Conservation (phyloP, 345 rosid species). For the Acer saccharum region DNA sequence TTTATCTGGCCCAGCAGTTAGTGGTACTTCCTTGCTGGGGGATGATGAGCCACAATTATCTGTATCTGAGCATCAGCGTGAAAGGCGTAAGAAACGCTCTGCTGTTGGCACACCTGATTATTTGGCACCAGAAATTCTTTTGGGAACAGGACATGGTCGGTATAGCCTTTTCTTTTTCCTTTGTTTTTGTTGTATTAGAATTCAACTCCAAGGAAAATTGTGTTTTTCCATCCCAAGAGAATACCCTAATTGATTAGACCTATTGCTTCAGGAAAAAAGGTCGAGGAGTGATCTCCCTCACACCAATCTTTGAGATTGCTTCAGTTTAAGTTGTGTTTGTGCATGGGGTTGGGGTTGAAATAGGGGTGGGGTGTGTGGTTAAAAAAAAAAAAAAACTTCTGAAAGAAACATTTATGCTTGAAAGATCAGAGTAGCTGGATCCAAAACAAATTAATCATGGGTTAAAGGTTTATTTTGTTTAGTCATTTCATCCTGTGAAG, state of each 20-base stretch:
- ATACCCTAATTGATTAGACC: background rate
- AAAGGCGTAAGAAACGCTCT: slow-evolving; percentile 90
- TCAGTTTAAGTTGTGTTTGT: background rate
- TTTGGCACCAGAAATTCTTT: slow-evolving; percentile 98
- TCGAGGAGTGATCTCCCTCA: background rate
- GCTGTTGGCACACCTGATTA: slow-evolving; percentile 99
- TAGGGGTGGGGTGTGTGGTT: background rate
- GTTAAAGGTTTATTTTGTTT: background rate
- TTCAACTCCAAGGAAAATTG: background rate
- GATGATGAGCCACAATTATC: slow-evolving; percentile 72
- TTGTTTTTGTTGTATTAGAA: background rate
- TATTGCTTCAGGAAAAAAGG: background rate
- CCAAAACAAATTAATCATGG: slow-evolving; percentile 3
- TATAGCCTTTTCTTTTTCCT: slow-evolving; percentile 29
- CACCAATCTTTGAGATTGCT: background rate
- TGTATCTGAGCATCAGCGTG: slow-evolving; percentile 63
- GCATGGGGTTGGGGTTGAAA: background rate
- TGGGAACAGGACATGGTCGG: slow-evolving; percentile 99
- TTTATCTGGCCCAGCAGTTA: slow-evolving; percentile 84
- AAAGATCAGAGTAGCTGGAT: slow-evolving; percentile 10
- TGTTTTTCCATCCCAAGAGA: background rate
- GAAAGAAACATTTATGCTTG: background rate
- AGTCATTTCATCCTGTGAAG: background rate
- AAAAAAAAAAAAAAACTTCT: slow-evolving; percentile 1
- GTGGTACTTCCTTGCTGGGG: slow-evolving; percentile 84